Percentiles rank a stretch among this genome's conserved stretches.
Conservation (phyloP, 768 basidiomycete species). For the Suillus subaureus region DNA sequence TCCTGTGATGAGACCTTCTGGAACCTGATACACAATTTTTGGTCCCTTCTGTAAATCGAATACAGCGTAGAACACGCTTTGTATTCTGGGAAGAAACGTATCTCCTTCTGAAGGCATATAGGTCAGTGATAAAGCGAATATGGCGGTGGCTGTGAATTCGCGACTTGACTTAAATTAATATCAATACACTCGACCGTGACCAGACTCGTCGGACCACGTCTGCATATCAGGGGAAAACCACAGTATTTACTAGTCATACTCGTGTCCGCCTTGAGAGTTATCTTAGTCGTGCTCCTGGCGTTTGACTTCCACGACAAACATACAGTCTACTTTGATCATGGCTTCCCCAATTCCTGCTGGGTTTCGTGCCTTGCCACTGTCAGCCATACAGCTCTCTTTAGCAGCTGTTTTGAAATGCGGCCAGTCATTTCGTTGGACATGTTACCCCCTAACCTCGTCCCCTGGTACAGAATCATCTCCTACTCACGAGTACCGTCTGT, state of each 20-base stretch:
- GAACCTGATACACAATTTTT: conserved; percentile 91
- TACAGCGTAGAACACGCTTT: conserved; percentile 91
- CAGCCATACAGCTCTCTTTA: conserved; percentile 73
- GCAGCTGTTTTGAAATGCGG: conserved; percentile 79
- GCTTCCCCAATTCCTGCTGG: conserved; percentile 29
- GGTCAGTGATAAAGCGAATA: not conserved
- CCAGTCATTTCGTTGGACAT: conserved; percentile 85
- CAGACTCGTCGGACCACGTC: not conserved
- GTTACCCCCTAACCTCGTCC: conserved; percentile 41
- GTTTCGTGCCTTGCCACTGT: conserved; percentile 62
- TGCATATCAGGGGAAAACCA: not conserved
- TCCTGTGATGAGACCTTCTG: conserved; percentile 81
- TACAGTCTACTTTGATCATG: conserved; percentile 4
- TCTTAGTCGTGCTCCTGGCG: not conserved
- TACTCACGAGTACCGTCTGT: conserved; percentile 76
- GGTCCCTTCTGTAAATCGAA: conserved; percentile 88
- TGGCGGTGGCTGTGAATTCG: conserved; percentile 3
- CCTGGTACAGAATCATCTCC: conserved; percentile 19
- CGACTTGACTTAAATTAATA: not conserved
- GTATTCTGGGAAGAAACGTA: conserved; percentile 77
- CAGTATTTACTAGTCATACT: not conserved
- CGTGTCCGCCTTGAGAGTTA: not conserved
- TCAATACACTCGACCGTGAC: not conserved
- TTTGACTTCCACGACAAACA: not conserved
- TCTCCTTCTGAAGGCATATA: conserved; percentile 50